Evolutionary conservation across 345 rosid species (phyloP), one percentile per base, ranked within the genome.

Genomic region (Passiflora organensis): DNA sequence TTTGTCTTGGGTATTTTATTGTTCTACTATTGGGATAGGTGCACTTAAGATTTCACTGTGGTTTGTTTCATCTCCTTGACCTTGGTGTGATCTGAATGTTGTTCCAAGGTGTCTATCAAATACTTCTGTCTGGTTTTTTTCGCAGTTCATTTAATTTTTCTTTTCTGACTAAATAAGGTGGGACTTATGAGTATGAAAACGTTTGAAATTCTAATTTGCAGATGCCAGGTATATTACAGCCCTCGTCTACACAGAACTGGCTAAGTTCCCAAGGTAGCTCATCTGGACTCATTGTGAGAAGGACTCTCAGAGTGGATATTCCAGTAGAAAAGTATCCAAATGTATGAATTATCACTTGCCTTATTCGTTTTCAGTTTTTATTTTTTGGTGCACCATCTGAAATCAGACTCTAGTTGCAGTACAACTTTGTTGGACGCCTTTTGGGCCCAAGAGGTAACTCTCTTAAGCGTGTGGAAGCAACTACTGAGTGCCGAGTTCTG

Each of bases 371-470:
- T 17, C 15, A 0, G 51, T 18, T 14, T 43, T 44, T 56, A 36
- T 0, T 13, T 51, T 60, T 9, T 54, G 17, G 11, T 53, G 19
- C 14, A 1, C 68, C n/a, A 6, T 57, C 71, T 70, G 60, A 74
- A 48, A 46, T 23, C 38, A 19, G 48, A 56, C 62, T 56, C 28
- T 65, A 57, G 19, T 66, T 64, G 71, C 86, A 94, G 99, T 94
- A 61, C 81, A 94, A 94, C 72, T 94, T 94, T 72, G 99, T 94
- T 14, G 97, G 99, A 24, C 97, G 97, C 58, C 93, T 94, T 62
- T 84, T 94, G 60, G 99, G 97, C 34, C 99, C 97, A 48, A 78
- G 97, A 68, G 99, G 99, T 10, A 87, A 94, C 80, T 94, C 99
- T 24, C 85, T 94, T 34, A 94, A 89, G 77, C 80, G 99, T 38